phyloP scores from a whole-genome alignment of 345 rosid species.

The Lenwebbia sp. region DNA sequence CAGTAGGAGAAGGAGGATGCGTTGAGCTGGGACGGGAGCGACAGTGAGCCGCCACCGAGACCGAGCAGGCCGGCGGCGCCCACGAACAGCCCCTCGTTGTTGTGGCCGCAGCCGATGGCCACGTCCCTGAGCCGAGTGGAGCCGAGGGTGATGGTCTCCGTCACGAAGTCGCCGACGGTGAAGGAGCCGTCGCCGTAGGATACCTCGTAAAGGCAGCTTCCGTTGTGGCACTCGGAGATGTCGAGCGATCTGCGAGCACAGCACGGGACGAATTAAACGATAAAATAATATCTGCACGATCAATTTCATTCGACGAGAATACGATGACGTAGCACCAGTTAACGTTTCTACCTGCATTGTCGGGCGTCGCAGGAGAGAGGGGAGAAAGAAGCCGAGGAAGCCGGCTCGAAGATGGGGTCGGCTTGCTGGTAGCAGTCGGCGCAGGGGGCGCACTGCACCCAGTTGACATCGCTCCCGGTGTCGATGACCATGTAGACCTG shows the following conservation, averaged over 20 bases:
- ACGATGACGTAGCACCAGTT: not conserved
- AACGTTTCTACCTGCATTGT: conserved; percentile 22
- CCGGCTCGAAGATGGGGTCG: conserved; percentile 78
- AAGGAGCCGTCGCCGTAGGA: conserved; percentile 90
- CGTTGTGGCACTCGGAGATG: conserved; percentile 52
- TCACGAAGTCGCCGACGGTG: conserved; percentile 74
- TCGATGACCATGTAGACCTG: conserved; percentile 68
- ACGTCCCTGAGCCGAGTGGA: conserved; percentile 41
- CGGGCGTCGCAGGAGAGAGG: conserved; percentile 51
- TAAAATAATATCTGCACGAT: not conserved
- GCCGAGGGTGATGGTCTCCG: conserved; percentile 65
- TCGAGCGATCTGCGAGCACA: conserved; percentile 33
- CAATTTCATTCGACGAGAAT: not conserved
- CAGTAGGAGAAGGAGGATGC: conserved; percentile 64
- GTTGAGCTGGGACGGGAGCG: conserved; percentile 71
- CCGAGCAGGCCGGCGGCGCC: conserved; percentile 91
- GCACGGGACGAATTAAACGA: not conserved
- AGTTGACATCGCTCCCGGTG: conserved; percentile 55
- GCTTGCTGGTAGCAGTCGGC: conserved; percentile 79
- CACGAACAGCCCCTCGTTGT: conserved; percentile 62
- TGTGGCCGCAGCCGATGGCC: conserved; percentile 87
- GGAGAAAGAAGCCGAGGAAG: conserved; percentile 49
- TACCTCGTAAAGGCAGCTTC: conserved; percentile 68
- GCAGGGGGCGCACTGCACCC: conserved; percentile 91
- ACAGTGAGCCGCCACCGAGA: conserved; percentile 75